Conservation (phyloP, 2,329 filamentous ascomycete genomes). For the Grosmannia huntii region DNA sequence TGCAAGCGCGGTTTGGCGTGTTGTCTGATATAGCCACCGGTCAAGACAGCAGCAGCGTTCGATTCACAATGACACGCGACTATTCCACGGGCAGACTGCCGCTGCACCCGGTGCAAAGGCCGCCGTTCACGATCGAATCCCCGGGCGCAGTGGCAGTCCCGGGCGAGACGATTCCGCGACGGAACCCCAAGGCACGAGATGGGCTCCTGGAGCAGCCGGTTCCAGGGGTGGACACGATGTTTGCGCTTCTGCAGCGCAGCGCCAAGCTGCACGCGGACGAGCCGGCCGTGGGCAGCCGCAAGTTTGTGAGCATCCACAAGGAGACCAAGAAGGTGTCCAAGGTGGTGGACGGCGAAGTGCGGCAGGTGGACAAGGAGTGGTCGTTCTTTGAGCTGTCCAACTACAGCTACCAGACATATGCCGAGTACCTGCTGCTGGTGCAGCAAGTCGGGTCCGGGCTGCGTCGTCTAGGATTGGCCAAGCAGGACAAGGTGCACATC, state of each 20-base stretch:
- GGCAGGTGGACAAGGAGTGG: constrained; percentile 83
- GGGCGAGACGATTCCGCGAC: constrained; percentile 75
- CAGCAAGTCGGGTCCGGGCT: constrained; percentile 60
- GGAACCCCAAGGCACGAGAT: constrained; percentile 59
- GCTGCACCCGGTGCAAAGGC: constrained; percentile 48
- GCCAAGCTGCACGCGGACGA: constrained; percentile 50
- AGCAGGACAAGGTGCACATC: constrained; percentile 60
- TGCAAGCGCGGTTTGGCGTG: too few relatives aligned
- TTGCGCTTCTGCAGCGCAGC: constrained; percentile 62
- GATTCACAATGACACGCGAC: background rate
- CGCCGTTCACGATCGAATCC: constrained; percentile 64
- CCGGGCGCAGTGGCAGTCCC: constrained; percentile 54
- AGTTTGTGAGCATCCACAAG: constrained; percentile 62
- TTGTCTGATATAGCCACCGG: too few relatives aligned
- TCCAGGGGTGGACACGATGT: constrained; percentile 62
- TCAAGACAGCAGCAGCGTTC: background rate
- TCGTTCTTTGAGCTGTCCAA: constrained; percentile 72
- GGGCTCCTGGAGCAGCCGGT: constrained; percentile 53
- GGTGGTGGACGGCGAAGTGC: constrained; percentile 66
- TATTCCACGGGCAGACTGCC: constrained; percentile 29
- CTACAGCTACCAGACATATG: constrained; percentile 66
- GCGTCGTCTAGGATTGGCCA: constrained; percentile 57
- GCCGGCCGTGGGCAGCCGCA: constrained; percentile 56
- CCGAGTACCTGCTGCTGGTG: constrained; percentile 61
- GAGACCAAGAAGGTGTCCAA: constrained; percentile 88